Percentiles rank a stretch among this genome's conserved stretches.
phyloP scores from a whole-genome alignment of 495 filamentous ascomycete species.

The Xylaria longipes region DNA sequence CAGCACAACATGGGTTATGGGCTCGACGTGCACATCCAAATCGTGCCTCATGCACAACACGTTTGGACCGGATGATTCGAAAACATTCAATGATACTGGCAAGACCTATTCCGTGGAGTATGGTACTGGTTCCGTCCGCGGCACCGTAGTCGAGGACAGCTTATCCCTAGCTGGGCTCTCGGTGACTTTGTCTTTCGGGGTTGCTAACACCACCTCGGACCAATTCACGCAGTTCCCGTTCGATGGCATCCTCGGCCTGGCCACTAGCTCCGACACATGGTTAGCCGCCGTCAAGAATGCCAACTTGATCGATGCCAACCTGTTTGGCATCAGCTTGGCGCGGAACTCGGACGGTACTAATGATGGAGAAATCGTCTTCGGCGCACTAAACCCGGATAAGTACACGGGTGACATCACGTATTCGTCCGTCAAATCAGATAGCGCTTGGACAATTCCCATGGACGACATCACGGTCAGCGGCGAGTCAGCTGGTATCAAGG shows the following conservation, averaged over 20 bases:
- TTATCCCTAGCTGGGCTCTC: constrained; percentile 68
- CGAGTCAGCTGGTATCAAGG: constrained; percentile 54
- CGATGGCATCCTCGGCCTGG: constrained; percentile 87
- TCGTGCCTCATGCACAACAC: constrained; percentile 71
- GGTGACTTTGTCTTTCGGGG: constrained; percentile 68
- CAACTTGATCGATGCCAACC: constrained; percentile 64
- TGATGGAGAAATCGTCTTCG: constrained; percentile 80
- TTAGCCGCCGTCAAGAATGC: constrained; percentile 65
- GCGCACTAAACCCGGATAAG: constrained; percentile 66
- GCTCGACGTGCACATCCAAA: constrained; percentile 62
- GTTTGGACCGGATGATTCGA: constrained; percentile 68
- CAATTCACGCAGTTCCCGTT: constrained; percentile 79
- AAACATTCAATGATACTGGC: constrained; percentile 54
- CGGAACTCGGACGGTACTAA: constrained; percentile 67
- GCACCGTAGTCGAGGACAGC: constrained; percentile 66
- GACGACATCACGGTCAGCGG: constrained; percentile 67
- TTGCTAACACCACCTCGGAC: constrained; percentile 67
- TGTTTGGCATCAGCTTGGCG: constrained; percentile 72
- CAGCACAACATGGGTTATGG: constrained; percentile 80
- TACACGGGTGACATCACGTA: constrained; percentile 73
- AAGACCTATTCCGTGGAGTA: constrained; percentile 68
- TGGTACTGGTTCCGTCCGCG: constrained; percentile 72
- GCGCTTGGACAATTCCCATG: constrained; percentile 72
- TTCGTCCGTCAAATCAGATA: constrained; percentile 49
- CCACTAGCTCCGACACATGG: constrained; percentile 66